Conservation (phyloP, 73 alveolate genomes). For the Tetrahymena thermophila region DNA sequence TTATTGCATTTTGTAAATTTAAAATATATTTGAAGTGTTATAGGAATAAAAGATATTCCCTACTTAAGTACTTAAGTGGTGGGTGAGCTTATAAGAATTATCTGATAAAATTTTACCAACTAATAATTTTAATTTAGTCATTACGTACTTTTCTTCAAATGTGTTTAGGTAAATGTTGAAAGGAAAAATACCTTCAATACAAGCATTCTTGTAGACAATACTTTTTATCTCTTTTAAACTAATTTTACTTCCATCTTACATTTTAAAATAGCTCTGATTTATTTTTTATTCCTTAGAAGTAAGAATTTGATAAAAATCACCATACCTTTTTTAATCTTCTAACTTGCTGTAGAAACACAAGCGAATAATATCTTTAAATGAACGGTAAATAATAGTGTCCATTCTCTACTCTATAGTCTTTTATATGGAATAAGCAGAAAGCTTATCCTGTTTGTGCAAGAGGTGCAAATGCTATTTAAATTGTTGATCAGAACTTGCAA, state of each 20-base stretch:
- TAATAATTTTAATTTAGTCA: not conserved
- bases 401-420: not conserved
- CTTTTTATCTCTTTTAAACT: not conserved
- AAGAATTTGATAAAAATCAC: not conserved
- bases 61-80: not conserved
- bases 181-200: not conserved
- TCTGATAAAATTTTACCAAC: not conserved
- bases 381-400: not conserved
- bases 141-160: not conserved
- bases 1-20: not conserved
- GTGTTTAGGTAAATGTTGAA: not conserved
- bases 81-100: not conserved
- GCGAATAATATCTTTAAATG: not conserved
- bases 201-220: not conserved
- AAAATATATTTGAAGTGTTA: not conserved
- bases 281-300: not conserved
- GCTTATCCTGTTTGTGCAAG: not conserved
- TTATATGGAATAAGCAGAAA: not conserved
- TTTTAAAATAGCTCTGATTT: not conserved
- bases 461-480: not conserved
- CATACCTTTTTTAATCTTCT: not conserved
- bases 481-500: not conserved
- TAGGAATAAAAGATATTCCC: not conserved
- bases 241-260: not conserved
- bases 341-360: not conserved